phyloP scores from a whole-genome alignment of 1,284 basidiomycete genomes.

The Stereum hirsutum region DNA sequence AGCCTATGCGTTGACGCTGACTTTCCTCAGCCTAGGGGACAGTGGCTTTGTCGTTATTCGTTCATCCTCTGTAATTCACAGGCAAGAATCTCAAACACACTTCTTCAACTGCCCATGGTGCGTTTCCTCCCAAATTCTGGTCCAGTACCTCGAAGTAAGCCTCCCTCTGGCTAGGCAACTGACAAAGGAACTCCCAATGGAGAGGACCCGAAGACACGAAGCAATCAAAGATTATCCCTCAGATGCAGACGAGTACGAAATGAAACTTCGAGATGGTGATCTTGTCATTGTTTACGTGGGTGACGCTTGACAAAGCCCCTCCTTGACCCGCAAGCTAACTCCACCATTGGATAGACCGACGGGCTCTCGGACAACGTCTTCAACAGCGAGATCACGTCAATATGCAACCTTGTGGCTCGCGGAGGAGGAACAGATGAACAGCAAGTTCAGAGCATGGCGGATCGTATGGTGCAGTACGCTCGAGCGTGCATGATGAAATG shows the following conservation, averaged over 20 bases:
- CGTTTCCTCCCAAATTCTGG: not conserved
- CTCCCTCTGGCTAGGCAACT: too few species aligned
- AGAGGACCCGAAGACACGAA: too few species aligned
- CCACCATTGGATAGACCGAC: constrained; percentile 55
- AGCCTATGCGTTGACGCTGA: constrained; percentile 4
- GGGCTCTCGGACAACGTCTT: constrained; percentile 86
- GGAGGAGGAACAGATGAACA: constrained; percentile 43
- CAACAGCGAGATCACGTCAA: constrained; percentile 55
- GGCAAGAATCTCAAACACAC: constrained; percentile 63
- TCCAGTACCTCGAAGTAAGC: too few species aligned
- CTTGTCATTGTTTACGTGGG: constrained; percentile 63
- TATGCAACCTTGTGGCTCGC: constrained; percentile 56
- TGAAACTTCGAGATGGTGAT: constrained; percentile 64
- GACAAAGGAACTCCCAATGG: too few species aligned
- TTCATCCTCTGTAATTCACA: constrained; percentile 53
- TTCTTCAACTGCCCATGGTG: constrained; percentile 80
- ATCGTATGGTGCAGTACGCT: constrained; percentile 64
- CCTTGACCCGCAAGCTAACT: not conserved
- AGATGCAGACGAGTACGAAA: constrained; percentile 57
- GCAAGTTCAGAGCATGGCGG: constrained; percentile 62
- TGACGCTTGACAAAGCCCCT: constrained; percentile 5
- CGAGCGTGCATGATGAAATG: constrained; percentile 58
- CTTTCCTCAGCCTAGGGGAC: constrained; percentile 61
- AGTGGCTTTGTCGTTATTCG: constrained; percentile 79
- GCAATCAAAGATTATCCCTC: constrained; percentile 61